Evolutionary conservation across 2,329 filamentous ascomycete genomes (phyloP).

Genomic region (Mycosphaerelloides madeirae): DNA sequence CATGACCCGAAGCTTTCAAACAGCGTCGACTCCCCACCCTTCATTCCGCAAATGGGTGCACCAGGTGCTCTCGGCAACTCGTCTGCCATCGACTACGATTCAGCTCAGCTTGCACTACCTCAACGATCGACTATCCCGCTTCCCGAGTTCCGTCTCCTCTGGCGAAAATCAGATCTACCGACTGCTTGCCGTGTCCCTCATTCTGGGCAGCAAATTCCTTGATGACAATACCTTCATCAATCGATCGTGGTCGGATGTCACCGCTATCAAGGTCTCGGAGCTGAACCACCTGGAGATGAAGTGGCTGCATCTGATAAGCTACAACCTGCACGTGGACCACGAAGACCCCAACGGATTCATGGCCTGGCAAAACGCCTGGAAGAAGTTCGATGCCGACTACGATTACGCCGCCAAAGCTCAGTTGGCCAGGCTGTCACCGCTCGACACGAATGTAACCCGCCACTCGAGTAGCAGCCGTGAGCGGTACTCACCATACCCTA

Average conservation of each 20-base stretch:
- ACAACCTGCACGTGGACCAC: constrained; percentile 81
- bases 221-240: constrained; percentile 98
- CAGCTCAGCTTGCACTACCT: constrained; percentile 86
- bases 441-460: constrained; percentile 61
- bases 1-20: constrained; percentile 59
- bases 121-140: constrained; percentile 63
- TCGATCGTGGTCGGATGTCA: constrained; percentile 92
- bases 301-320: constrained; percentile 78
- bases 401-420: constrained; percentile 41
- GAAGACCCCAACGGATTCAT: constrained; percentile 67
- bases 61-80: constrained; percentile 83
- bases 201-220: constrained; percentile 90
- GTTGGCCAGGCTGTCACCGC: constrained; percentile 51
- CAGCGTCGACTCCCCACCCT: constrained; percentile 58
- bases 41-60: constrained; percentile 88
- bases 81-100: constrained; percentile 86
- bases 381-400: constrained; percentile 53
- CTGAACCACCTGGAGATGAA: constrained; percentile 82
- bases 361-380: constrained; percentile 63
- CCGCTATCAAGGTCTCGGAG: constrained; percentile 77
- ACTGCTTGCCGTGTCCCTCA: constrained; percentile 75
- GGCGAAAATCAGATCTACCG: constrained; percentile 73
- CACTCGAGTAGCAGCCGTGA: constrained; percentile 46
- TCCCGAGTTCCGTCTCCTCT: constrained; percentile 31
- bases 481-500: constrained; percentile 35